Evolutionary conservation across 805 yeast species (phyloP), one percentile per base, ranked within the genome.

Genomic region (Barnettozyma wickerhamii): DNA sequence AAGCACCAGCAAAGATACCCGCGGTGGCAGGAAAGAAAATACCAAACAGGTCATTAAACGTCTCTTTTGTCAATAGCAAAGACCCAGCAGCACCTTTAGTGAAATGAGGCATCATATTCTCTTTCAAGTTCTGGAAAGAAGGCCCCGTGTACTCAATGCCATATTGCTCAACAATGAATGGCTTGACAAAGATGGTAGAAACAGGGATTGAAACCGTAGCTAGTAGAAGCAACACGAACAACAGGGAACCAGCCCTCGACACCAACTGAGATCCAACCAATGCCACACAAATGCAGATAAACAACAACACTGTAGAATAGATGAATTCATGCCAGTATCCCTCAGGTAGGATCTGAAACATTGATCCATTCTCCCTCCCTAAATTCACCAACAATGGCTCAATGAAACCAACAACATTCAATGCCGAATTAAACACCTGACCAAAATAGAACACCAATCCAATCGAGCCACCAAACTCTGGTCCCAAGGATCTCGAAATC

Each of bases 21-120:
- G 98, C 96, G 0, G 99, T 91, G 1, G 99, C 96, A 10, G 99
- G 97, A 67, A 93, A 93, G 59, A 93, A 88, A 33, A 93, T 86
- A 4, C 98, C 98, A 73, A 93, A 93, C 48, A 95, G 64, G 58
- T 85, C 84, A 40, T 81, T 77, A 56, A 91, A 88, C 1, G 81
- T 87, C 59, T 91, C 98, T 13, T 72, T 77, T 0, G 65, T 64
- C 7, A 60, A 49, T 19, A 72, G 48, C 21, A 81, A 77, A 4
- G 95, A 86, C 1, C 98, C 99, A 5, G 96, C 97, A 3, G 98
- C 97, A 18, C 93, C 93, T 29, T 75, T 70, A 0, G 97, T 89
- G 59, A 88, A 88, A 38, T 75, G 72, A 0, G 98, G 98, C 51
- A 74, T 68, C 37, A 91, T 52, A 55, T 93, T 93, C 2, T 68